Percentiles rank a stretch among this genome's conserved stretches.
These are phyloP conservation scores for Fusarium pseudograminearum DNA, from an alignment of 2,329 filamentous ascomycete species.

Conservation along the genomic window DNA sequence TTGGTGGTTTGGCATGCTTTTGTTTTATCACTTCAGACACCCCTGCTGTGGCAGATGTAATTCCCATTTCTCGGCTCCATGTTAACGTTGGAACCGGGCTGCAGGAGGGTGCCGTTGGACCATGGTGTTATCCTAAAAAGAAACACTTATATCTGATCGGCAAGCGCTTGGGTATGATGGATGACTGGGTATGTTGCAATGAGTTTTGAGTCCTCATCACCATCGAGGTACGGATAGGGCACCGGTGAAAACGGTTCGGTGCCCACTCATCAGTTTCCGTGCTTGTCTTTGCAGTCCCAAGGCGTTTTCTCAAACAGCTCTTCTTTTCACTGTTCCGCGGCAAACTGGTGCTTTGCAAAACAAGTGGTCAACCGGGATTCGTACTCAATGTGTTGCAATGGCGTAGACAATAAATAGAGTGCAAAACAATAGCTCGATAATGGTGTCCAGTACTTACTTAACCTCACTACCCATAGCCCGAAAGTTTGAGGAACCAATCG, in stretches of 20 bases:
- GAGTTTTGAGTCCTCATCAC: constrained; percentile 29
- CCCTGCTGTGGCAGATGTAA: constrained; percentile 26
- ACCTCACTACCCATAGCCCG: constrained; percentile 8
- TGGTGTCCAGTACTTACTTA: constrained; percentile 22
- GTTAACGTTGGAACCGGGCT: not conserved
- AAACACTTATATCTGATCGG: constrained; percentile 45
- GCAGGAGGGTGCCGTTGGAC: not conserved
- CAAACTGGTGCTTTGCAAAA: constrained; percentile 1
- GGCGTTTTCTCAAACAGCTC: constrained; percentile 1
- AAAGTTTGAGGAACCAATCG: constrained; percentile 39
- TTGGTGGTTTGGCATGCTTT: constrained; percentile 45
- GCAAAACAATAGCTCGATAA: constrained; percentile 10
- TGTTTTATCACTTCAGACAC: constrained; percentile 25
- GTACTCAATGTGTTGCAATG: constrained; percentile 13
- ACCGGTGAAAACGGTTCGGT: constrained; percentile 19
- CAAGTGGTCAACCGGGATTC: constrained; percentile 18
- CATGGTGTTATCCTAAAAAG: constrained; percentile 36
- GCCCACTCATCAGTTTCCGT: constrained; percentile 27
- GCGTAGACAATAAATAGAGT: not conserved
- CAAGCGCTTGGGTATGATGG: constrained; percentile 34
- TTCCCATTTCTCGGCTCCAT: constrained; percentile 33
- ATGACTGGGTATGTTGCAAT: constrained; percentile 41
- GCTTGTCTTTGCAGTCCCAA: not conserved
- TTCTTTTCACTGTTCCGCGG: constrained; percentile 13
- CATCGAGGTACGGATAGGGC: constrained; percentile 11